Base-by-base conservation (phyloP, 2,329 filamentous ascomycete species). In the Colletotrichum sp. region DNA sequence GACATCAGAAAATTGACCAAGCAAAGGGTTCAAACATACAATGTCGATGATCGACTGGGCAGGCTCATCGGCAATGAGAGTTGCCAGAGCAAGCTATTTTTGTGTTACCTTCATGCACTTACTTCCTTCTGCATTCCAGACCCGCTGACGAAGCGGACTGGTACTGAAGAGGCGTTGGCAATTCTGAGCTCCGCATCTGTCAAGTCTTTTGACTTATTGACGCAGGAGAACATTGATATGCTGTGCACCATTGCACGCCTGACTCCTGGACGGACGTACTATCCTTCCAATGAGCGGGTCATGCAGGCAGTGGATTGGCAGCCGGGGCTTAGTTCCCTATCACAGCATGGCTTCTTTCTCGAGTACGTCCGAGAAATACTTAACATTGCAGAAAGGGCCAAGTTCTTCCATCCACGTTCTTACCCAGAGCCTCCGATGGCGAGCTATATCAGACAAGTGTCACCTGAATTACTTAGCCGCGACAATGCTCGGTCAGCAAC, bases 61-160 rank as follows among this genome's bases (percentile, higher is more conserved):
- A 83, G 88, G 4, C 79, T 94, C 0, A 76, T 85, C 0, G 89
- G 90, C 21, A 90, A 88, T 76, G 88, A 88, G 0, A 88, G 83
- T 15, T 63, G 92, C 0, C 85, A 87, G 13, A 90, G 89, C 80
- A 90, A 89, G 68, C 82, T 94, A 0, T 85, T 87, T 21, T 82
- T 91, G 0, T 83, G 84, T 10, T 89, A 89, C 32, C 80, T 93
- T 0, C 90, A 93, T 76, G 90, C 88, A 0, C 72, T 91, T 0
- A 93, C 91, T 0, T 89, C 90, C 0, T 86, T 87, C 65, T 89
- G 85, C 30, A 81, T 91, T 0, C 87, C 88, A 0, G 91, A 93
- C 77, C 82, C 81, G 0, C 82, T 92, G 1, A 90, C 87, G 0
- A 63, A 79, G 0, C 81, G 82, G 7, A 93, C 90, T 0, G 91